Conservation (phyloP, 768 basidiomycete genomes). For the Russula sp. region DNA sequence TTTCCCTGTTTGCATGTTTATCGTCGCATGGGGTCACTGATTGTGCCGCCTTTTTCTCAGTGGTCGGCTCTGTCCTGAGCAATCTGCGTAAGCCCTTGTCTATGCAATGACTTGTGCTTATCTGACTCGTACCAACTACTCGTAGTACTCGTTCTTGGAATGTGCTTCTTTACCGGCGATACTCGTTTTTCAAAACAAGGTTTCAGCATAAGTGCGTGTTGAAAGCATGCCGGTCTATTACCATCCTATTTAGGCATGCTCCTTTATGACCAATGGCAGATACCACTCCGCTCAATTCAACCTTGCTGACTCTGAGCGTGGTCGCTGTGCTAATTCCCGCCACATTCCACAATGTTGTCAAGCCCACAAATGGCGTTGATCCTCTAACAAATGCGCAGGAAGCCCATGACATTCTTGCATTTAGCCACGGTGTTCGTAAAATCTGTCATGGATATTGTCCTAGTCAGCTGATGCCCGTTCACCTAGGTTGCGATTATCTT, state of each 20-base stretch:
- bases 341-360: conserved; percentile 61
- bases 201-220: conserved; percentile 59
- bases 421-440: conserved; percentile 46
- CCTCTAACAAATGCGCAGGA: conserved; percentile 32
- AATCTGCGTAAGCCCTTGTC: conserved; percentile 34
- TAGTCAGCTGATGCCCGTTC: neutral
- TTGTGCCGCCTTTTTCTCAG: conserved; percentile 22
- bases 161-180: conserved; percentile 89
- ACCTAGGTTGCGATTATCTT: conserved; percentile 46
- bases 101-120: neutral
- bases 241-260: neutral
- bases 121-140: conserved; percentile 14
- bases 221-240: neutral
- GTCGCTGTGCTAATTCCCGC: conserved; percentile 74
- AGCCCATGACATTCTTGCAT: conserved; percentile 38
- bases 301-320: conserved; percentile 71
- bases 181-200: conserved; percentile 74
- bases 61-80: conserved; percentile 43
- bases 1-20: neutral
- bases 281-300: conserved; percentile 67
- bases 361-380: conserved; percentile 21
- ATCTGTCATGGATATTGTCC: neutral
- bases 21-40: neutral
- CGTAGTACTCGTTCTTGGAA: conserved; percentile 73
- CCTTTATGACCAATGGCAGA: conserved; percentile 28